Evolutionary conservation across 306 rosid genomes (phyloP), one percentile per base, ranked within the genome.

Genomic region (Quercus dentata): DNA sequence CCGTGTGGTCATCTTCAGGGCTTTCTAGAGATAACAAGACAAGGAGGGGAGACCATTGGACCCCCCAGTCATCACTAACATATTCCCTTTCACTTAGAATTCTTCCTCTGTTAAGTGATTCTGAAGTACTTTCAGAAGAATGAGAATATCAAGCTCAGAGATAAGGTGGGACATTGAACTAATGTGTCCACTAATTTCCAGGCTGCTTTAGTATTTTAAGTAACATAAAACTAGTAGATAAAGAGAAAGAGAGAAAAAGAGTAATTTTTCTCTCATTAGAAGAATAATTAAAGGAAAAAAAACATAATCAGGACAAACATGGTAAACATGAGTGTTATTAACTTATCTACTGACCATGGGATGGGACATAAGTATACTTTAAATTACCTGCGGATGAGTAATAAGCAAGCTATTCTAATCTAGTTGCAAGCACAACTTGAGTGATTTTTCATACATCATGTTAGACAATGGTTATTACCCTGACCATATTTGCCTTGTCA

Each of bases 11-110:
- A 12, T 62, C 72, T 41, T n/a, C 76, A 18, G 20, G 20, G 73
- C 20, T 25, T 64, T 64, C 70, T 59, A 46, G 25, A 38, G 61
- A 61, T 12, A 38, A 38, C 20, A 31, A 31, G 67, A 25, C 54
- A 11, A 17, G 71, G 33, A 58, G 56, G 65, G 25, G 52, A 18
- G 23, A 72, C 30, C 62, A 18, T 11, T 33, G 63, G 63, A 19
- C 76, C 74, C 76, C 18, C 63, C 76, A 7, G 38, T 58, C 72
- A 79, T 75, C 20, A 14, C 78, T 21, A 41, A 59, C 31, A 13
- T 41, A 38, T 61, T 65, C 31, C 58, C 57, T 46, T 58, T 23
- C 27, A 15, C 18, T 23, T 1, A 35, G n/a, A 28, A 2, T 28
- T 52, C 27, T 67, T 28, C 30, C 44, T 68, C 56, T 7, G 41